Conservation (phyloP, 2,329 filamentous ascomycete species). For the Hyphodiscus sp. region DNA sequence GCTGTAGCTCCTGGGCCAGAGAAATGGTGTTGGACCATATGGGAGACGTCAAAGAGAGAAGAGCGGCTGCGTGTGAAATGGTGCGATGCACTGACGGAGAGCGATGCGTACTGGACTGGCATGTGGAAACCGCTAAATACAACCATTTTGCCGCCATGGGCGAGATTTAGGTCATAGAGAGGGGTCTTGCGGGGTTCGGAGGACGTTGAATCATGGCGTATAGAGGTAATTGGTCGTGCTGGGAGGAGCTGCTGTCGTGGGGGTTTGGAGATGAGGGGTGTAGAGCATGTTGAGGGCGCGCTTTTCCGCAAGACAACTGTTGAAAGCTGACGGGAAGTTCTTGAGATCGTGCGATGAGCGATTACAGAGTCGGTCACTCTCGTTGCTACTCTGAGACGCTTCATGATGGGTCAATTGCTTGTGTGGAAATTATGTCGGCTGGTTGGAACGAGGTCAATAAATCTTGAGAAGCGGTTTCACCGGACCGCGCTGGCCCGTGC, state of each 20-base stretch:
- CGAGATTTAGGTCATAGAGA: slow-evolving; percentile 71
- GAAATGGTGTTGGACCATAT: slow-evolving; percentile 92
- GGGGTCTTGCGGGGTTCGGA: slow-evolving; percentile 54
- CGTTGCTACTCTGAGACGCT: slow-evolving; percentile 23
- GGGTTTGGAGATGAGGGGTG: slow-evolving; percentile 2
- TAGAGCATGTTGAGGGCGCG: slow-evolving; percentile 5
- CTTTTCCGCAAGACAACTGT: slow-evolving; percentile 18
- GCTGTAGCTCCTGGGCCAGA: slow-evolving; percentile 71
- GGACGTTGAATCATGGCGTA: slow-evolving; percentile 18
- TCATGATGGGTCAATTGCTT: slow-evolving; percentile 25
- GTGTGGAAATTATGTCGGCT: slow-evolving; percentile 3
- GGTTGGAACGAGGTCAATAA: slow-evolving; percentile 1
- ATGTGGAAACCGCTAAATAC: slow-evolving; percentile 92
- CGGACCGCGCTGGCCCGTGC: too few relatives aligned
- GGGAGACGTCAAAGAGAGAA: slow-evolving; percentile 91
- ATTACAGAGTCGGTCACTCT: slow-evolving; percentile 14
- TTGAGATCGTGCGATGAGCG: slow-evolving; percentile 7
- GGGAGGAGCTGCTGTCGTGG: slow-evolving; percentile 3
- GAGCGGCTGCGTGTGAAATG: slow-evolving; percentile 81
- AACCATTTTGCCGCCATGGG: slow-evolving; percentile 84
- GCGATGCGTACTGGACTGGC: slow-evolving; percentile 80
- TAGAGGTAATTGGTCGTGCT: slow-evolving; percentile 1
- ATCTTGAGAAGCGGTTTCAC: slow-evolving; percentile 7
- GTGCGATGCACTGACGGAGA: slow-evolving; percentile 78
- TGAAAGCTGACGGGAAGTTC: slow-evolving; percentile 19